Conservation (phyloP, 345 rosid genomes). For the Syzygium grande region DNA sequence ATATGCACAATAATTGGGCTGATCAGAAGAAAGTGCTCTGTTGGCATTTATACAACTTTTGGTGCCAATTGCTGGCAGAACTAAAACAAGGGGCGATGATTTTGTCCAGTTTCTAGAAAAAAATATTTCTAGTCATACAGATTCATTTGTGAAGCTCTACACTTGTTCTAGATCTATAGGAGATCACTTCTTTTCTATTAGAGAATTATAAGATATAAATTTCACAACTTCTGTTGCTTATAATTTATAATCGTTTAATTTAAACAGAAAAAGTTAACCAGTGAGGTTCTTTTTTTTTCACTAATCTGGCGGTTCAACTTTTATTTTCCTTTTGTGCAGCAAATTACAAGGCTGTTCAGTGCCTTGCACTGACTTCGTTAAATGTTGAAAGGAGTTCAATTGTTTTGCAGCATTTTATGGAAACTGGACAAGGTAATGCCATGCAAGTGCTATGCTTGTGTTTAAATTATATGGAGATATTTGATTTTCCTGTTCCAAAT, state of each 20-base stretch:
- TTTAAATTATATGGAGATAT: neutral
- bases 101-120: neutral
- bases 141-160: neutral
- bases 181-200: neutral
- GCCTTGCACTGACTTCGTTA: conserved; percentile 73
- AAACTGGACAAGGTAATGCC: conserved; percentile 63
- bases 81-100: neutral
- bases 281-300: neutral
- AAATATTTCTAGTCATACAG: neutral
- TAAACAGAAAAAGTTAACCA: neutral
- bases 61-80: neutral
- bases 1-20: neutral
- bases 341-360: conserved; percentile 86
- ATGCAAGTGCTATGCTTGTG: neutral
- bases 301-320: neutral
- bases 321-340: conserved; percentile 26
- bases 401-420: conserved; percentile 55
- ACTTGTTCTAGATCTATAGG: neutral
- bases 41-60: neutral
- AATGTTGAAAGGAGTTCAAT: conserved; percentile 73
- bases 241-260: neutral
- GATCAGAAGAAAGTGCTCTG: neutral
- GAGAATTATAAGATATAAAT: neutral
- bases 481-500: neutral
- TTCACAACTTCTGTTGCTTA: neutral